phyloP scores from a whole-genome alignment of 164 flowering plant species.

The Nymphaea colorata region DNA sequence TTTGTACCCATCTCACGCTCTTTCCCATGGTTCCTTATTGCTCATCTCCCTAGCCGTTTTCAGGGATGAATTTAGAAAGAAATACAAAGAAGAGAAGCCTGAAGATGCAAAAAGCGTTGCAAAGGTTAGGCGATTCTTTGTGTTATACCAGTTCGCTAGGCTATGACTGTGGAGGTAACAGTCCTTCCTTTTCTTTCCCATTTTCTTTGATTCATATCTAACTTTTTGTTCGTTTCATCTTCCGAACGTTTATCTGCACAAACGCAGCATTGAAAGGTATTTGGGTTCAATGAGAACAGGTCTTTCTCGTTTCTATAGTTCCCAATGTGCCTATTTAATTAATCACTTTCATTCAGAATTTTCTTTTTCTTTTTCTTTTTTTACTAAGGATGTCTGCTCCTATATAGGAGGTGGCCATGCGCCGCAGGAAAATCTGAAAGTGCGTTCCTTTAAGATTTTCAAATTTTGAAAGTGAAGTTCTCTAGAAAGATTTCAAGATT shows the following conservation, averaged over 20 bases:
- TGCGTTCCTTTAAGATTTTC: no score
- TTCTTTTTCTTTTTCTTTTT: no score
- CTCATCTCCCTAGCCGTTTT: background rate
- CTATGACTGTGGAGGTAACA: constrained; percentile 64
- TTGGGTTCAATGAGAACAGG: background rate
- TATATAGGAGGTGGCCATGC: no score
- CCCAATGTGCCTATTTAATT: no score
- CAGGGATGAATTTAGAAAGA: constrained; percentile 80
- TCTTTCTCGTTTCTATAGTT: background rate
- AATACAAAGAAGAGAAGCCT: constrained; percentile 54
- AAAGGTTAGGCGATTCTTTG: constrained; percentile 31
- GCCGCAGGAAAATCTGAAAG: no score
- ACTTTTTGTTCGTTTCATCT: background rate
- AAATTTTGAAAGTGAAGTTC: no score
- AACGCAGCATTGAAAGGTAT: background rate
- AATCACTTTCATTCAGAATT: no score
- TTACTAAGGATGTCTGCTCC: no score
- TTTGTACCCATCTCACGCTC: background rate
- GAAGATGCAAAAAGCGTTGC: constrained; percentile 37
- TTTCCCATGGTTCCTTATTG: background rate
- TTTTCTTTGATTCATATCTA: background rate
- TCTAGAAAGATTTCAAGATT: no score
- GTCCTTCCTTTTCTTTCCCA: background rate
- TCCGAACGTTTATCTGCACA: background rate
- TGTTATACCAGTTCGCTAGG: constrained; percentile 5